Percentiles rank a stretch among this genome's conserved stretches.
Conservation (phyloP, 1,284 basidiomycete genomes). For the Tilletiaria anomala region DNA sequence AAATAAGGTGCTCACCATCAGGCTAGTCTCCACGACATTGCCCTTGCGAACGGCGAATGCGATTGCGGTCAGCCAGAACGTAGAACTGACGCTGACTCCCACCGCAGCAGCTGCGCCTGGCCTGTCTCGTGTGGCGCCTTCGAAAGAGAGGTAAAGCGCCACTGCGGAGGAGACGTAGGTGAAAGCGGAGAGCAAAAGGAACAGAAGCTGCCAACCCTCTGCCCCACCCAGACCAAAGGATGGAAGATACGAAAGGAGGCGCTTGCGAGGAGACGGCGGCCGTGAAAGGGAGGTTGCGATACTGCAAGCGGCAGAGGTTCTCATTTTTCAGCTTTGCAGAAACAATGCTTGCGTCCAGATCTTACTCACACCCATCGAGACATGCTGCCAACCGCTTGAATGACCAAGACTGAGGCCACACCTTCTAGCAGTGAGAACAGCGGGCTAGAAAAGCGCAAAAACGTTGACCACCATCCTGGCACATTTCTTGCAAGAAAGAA, state of each 20-base stretch:
- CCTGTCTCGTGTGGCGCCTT: conserved; percentile 24
- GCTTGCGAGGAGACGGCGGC: background rate
- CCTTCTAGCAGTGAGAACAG: conserved; percentile 36
- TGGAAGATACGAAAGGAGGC: background rate
- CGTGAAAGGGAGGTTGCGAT: conserved; percentile 1
- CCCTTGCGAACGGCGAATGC: conserved; percentile 34
- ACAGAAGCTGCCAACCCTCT: conserved; percentile 36
- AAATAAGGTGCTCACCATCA: conserved; percentile 28
- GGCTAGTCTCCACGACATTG: conserved; percentile 35
- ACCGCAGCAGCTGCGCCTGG: conserved; percentile 27
- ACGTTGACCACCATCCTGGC: conserved; percentile 29
- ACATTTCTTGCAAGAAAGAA: conserved; percentile 22
- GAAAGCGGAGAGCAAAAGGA: conserved; percentile 29
- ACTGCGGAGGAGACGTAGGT: conserved; percentile 31
- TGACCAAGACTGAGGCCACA: conserved; percentile 33
- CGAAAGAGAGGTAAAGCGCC: conserved; percentile 31
- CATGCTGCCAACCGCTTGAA: conserved; percentile 16
- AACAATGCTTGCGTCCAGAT: background rate
- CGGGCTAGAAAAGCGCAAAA: conserved; percentile 28
- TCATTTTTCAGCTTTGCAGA: background rate
- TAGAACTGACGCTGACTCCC: conserved; percentile 26
- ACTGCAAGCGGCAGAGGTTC: background rate
- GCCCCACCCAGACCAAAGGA: conserved; percentile 22
- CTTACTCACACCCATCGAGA: conserved; percentile 17
- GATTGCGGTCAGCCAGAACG: conserved; percentile 35